Evolutionary conservation across 2,329 filamentous ascomycete species (phyloP), one percentile per base, ranked within the genome.

Genomic region (Penicillium occitanis): DNA sequence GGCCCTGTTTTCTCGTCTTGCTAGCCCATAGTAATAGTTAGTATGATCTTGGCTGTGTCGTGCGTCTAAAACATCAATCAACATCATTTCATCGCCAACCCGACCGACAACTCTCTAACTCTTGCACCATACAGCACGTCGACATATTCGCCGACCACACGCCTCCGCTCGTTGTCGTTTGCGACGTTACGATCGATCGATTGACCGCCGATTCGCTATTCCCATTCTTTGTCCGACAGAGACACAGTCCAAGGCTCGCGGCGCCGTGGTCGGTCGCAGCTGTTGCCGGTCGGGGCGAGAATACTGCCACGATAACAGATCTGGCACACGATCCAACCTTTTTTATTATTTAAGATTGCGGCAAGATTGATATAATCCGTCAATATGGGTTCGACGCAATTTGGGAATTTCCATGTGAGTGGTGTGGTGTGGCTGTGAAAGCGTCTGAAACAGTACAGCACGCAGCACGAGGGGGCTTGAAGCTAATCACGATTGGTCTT

Each of bases 361-460:
- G 30, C 30, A 19, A 33, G 25, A 28, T 59, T n/a, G 19, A 22
- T 11, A n/a, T 28, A 5, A 28, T 11, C 33, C 19, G 51, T 51
- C 72, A 74, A 68, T 60, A 84, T 84, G 82, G 81, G 81, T 66
- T 82, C 80, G 66, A 84, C 83, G 67, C 82, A 86, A 71, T 87
- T 86, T 77, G 85, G 85, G 67, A 85, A 86, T 69, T 87, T 87
- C 73, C 76, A 84, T 75, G 85, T 87, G 78, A 77, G 80, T 77
- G 22, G 28, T 44, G 80, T 77, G 22, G 28, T 44, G 48, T 51
- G 57, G 53, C 17, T 57, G 33, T 11, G 33, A n/a, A 37, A 6
- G n/a, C 30, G 33, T 57, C 11, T 14, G 53, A 37, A n/a, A 55
- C 50, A 19, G 19, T 5, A 30, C 48, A 28, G 48, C 13, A 51